Evolutionary conservation across 75 land plant genomes (phyloP).

Genomic region (Selaginella tamariscina): DNA sequence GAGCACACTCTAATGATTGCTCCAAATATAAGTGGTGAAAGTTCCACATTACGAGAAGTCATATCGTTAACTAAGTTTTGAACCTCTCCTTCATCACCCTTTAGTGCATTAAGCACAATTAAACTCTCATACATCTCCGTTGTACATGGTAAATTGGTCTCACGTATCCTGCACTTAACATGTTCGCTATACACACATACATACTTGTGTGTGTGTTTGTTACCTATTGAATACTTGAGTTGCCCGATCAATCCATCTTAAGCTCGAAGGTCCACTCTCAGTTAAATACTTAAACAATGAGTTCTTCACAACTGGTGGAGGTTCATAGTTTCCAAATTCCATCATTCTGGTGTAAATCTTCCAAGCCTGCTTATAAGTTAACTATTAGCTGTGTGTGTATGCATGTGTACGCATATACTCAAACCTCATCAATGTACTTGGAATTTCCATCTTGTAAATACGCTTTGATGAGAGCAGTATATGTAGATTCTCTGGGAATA

Average conservation of each 20-base stretch:
- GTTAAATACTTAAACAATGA: slow-evolving; percentile 54
- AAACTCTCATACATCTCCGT: slow-evolving; percentile 45
- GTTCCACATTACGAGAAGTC: slow-evolving; percentile 31
- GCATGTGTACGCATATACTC: too few species aligned
- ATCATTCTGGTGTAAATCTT: slow-evolving; percentile 63
- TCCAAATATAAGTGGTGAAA: slow-evolving; percentile 38
- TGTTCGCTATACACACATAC: too few species aligned
- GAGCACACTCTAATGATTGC: slow-evolving; percentile 55
- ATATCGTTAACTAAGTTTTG: slow-evolving; percentile 35
- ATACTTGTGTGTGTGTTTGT: too few species aligned
- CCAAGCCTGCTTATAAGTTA: too few species aligned
- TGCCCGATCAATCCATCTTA: slow-evolving; percentile 27
- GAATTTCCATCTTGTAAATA: slow-evolving; percentile 48
- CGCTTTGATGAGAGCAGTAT: slow-evolving; percentile 48
- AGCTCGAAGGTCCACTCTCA: slow-evolving; percentile 35
- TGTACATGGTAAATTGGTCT: not conserved
- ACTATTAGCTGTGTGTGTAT: too few species aligned
- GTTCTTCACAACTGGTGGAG: slow-evolving; percentile 48
- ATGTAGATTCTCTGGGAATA: slow-evolving; percentile 59
- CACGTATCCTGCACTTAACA: not conserved
- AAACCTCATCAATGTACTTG: slow-evolving; percentile 50
- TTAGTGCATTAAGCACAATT: slow-evolving; percentile 59
- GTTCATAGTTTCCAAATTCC: slow-evolving; percentile 64
- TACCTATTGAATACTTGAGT: slow-evolving; percentile 35
- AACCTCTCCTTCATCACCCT: slow-evolving; percentile 51